Percentiles rank a stretch among this genome's conserved stretches.
Conservation (phyloP, 495 filamentous ascomycete species). For the Trichoderma orchidacearum region DNA sequence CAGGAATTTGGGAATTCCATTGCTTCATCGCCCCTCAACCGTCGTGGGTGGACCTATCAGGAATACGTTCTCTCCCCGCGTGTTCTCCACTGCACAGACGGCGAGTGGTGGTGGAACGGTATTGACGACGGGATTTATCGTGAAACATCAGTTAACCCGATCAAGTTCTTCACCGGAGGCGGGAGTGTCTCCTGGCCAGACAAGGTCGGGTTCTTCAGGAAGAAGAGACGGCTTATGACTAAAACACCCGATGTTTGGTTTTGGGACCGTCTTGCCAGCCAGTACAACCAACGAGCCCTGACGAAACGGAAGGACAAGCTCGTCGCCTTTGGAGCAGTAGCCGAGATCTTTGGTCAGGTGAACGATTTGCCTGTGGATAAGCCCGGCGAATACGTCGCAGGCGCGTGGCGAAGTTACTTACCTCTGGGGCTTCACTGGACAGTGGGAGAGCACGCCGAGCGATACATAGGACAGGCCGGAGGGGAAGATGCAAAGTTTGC, state of each 20-base stretch:
- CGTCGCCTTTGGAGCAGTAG: not conserved
- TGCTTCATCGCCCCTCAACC: slow-evolving; percentile 4
- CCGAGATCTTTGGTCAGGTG: not conserved
- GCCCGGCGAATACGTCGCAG: not conserved
- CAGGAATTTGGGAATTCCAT: not conserved
- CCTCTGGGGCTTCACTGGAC: not conserved
- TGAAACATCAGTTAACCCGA: not conserved
- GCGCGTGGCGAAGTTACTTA: not conserved
- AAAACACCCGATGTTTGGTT: not conserved
- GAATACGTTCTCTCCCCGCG: slow-evolving; percentile 12
- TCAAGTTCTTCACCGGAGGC: not conserved
- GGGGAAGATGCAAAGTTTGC: not conserved
- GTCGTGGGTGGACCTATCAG: slow-evolving; percentile 16
- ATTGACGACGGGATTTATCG: not conserved
- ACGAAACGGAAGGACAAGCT: not conserved
- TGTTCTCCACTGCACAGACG: slow-evolving; percentile 12
- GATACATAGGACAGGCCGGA: not conserved
- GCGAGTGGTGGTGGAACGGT: slow-evolving; percentile 10
- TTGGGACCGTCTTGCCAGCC: not conserved
- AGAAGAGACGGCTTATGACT: not conserved
- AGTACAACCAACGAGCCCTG: not conserved
- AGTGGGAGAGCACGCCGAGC: not conserved
- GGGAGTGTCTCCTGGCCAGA: not conserved
- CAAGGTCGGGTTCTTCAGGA: not conserved
- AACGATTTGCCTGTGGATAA: not conserved